Evolutionary conservation across 2,329 filamentous ascomycete genomes (phyloP), one percentile per base, ranked within the genome.

Genomic region (Clarireedia paspali): DNA sequence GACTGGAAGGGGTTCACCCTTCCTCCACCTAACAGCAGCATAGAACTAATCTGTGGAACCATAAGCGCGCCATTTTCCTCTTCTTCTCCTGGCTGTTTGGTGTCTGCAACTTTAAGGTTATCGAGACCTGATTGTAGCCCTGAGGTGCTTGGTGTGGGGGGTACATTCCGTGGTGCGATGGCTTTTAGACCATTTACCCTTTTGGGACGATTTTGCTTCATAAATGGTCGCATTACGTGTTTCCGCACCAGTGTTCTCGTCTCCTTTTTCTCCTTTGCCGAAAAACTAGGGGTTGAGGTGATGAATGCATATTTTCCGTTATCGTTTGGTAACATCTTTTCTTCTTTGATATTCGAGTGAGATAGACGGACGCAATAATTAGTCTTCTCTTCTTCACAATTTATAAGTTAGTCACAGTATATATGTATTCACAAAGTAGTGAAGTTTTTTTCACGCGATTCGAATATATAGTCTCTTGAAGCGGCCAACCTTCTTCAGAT

Each of bases 191-290:
- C 42, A 27, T 53, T 47, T 53, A 24, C 42, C 20, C 15, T 53
- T 27, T 53, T 53, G 2, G 42, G 42, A 9, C 42, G 50, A 17
- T 34, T 34, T 12, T 34, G 30, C 34, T 30, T 53, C 50, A 53
- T 53, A 5, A 47, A 53, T 24, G 27, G 42, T 5, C 50, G 50
- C 50, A 53, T 53, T 14, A 53, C 50, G 38, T 53, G 50, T 53
- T 15, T 53, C n/a, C 50, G 50, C 17, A 53, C 50, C 12, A 53
- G 14, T 2, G 30, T 53, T 6, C 20, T 36, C 2, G 42, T 47
- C 20, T 53, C 42, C 42, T 47, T 46, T 27, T 27, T 46, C 42
- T 27, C 50, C 6, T 24, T 47, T 39, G 42, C 50, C 5, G 42
- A 53, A 6, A 5, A 17, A 3, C n/a, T 14, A 7, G 50, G 42